These are phyloP conservation scores for Didymella exigua DNA, from an alignment of 2,329 filamentous ascomycete species.

Conservation along the genomic window DNA sequence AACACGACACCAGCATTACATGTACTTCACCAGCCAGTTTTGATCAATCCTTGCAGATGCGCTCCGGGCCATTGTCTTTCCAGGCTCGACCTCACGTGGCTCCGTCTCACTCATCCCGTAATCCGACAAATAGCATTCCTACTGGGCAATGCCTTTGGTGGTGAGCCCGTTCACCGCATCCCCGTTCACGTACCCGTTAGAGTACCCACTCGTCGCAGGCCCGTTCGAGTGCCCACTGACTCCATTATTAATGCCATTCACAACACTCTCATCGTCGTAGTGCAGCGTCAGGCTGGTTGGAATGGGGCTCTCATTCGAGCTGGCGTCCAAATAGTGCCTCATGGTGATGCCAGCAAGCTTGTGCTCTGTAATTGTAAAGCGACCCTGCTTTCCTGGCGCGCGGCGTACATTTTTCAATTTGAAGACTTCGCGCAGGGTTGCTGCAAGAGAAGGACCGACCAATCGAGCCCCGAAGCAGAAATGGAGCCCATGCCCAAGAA, in stretches of 20 bases:
- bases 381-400: slow-evolving; percentile 39
- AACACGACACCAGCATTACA: neutral
- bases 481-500: slow-evolving; percentile 42
- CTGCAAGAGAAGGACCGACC: slow-evolving; percentile 35
- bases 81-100: neutral
- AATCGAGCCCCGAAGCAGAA: slow-evolving; percentile 43
- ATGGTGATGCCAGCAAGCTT: slow-evolving; percentile 56
- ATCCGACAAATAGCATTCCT: neutral
- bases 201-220: slow-evolving; percentile 5
- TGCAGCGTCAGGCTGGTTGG: slow-evolving; percentile 34
- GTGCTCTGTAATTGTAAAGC: slow-evolving; percentile 53
- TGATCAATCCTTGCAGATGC: neutral
- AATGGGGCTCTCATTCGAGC: slow-evolving; percentile 54
- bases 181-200: slow-evolving; percentile 15
- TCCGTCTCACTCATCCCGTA: neutral
- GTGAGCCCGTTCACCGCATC: slow-evolving; percentile 14
- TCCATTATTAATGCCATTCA: slow-evolving; percentile 21
- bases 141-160: slow-evolving; percentile 2
- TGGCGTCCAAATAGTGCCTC: slow-evolving; percentile 57
- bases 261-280: slow-evolving; percentile 30
- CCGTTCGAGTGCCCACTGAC: slow-evolving; percentile 18
- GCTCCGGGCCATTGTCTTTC: neutral
- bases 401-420: slow-evolving; percentile 42
- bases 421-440: slow-evolving; percentile 43
- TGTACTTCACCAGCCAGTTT: slow-evolving; percentile 2